phyloP scores from a whole-genome alignment of 139 green algal genomes.

The Chara braunii region DNA sequence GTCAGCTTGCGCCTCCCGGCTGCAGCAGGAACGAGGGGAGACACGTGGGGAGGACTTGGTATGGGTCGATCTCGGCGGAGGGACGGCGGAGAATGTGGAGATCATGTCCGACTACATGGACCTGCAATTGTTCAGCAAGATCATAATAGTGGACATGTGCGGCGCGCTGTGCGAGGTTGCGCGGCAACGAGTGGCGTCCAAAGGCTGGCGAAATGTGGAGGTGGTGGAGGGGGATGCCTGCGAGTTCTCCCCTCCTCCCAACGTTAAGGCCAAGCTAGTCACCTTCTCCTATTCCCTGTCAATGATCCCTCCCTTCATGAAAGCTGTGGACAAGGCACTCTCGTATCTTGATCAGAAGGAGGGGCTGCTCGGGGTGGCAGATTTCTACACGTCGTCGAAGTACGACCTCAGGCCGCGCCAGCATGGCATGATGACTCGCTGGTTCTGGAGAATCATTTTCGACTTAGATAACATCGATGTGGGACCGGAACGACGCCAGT shows the following conservation, averaged over 20 bases:
- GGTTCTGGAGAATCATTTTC: conserved; percentile 82
- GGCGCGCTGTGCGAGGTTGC: conserved; percentile 77
- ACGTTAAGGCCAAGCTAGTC: conserved; percentile 65
- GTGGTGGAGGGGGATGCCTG: conserved; percentile 89
- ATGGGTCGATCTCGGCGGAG: conserved; percentile 88
- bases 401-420: conserved; percentile 85
- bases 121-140: conserved; percentile 77
- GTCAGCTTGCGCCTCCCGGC: conserved; percentile 70
- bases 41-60: conserved; percentile 63
- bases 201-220: conserved; percentile 87
- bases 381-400: conserved; percentile 86
- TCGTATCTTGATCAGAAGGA: conserved; percentile 61
- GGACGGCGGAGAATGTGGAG: conserved; percentile 87
- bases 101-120: conserved; percentile 88
- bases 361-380: conserved; percentile 79
- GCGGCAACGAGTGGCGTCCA: conserved; percentile 62
- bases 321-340: conserved; percentile 75
- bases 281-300: conserved; percentile 97
- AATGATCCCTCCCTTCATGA: conserved; percentile 93
- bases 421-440: conserved; percentile 71
- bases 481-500: conserved; percentile 81
- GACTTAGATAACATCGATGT: conserved; percentile 91
- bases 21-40: conserved; percentile 43
- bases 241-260: conserved; percentile 61
- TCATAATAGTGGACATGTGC: conserved; percentile 96